Evolutionary conservation across 768 basidiomycete genomes (phyloP).

Genomic region (Phylloporus scabripes): DNA sequence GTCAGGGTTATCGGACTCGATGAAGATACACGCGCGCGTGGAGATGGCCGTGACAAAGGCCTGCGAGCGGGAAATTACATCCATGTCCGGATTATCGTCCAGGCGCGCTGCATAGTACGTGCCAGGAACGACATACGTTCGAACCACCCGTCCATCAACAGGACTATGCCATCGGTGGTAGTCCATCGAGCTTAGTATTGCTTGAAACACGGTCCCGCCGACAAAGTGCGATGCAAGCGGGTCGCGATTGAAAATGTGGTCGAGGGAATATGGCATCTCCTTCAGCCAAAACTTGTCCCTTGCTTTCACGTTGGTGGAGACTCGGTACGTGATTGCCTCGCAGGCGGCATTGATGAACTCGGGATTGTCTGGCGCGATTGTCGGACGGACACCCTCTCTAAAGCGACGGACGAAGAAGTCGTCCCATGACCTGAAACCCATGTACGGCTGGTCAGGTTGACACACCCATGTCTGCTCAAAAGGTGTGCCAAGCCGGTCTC

Average conservation of each 20-base stretch:
- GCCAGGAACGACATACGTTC: conserved; percentile 43
- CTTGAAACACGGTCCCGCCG: conserved; percentile 52
- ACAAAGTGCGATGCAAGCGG: conserved; percentile 37
- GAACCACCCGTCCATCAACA: conserved; percentile 40
- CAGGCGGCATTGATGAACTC: conserved; percentile 46
- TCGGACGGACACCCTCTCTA: conserved; percentile 37
- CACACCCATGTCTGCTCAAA: conserved; percentile 40
- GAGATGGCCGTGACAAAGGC: conserved; percentile 44
- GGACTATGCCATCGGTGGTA: conserved; percentile 67
- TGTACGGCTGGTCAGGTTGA: conserved; percentile 34
- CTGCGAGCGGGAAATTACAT: conserved; percentile 19
- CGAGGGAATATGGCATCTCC: conserved; percentile 54
- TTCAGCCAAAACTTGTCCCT: conserved; percentile 57
- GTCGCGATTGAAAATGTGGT: conserved; percentile 47
- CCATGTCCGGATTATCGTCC: conserved; percentile 23
- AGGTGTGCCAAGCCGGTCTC: conserved; percentile 6
- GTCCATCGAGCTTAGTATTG: conserved; percentile 47
- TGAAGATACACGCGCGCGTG: conserved; percentile 53
- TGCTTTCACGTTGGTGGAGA: conserved; percentile 35
- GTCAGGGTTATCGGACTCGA: conserved; percentile 46
- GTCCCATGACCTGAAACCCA: conserved; percentile 49
- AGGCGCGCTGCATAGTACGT: conserved; percentile 43
- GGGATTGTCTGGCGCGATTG: conserved; percentile 23
- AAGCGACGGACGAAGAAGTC: conserved; percentile 50
- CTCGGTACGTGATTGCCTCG: conserved; percentile 46